Base-by-base conservation (phyloP, 2,329 filamentous ascomycete genomes). In the Knoxdaviesia proteae region DNA sequence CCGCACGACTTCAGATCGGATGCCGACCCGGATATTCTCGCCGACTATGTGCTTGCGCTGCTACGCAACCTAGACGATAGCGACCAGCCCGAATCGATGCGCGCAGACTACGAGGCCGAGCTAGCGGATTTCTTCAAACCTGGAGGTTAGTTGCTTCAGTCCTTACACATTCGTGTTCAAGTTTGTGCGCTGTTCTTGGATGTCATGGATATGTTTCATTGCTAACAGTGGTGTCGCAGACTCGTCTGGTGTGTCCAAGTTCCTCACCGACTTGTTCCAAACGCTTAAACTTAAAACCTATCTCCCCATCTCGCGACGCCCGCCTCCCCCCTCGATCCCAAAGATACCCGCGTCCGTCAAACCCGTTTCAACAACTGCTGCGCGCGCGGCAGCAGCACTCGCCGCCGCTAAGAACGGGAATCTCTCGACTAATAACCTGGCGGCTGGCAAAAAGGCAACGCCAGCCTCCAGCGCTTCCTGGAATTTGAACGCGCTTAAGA, bases 41-140 rank as follows among this genome's bases (percentile, higher is more conserved):
- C 81, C 39, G 83, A 90, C 51, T 90, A 87, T 55, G 78, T 88
- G n/a, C 67, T 87, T 47, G 82, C 80, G 6, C 69, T 90, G 20
- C 61, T 88, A 39, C 20, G 20, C 20, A 71, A 73, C 48, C 49
- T 48, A 43, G 76, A 80, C 47, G 79, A 84, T 49, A 78, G 77
- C 47, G 66, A 74, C 41, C 62, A 69, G 36, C 65, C 68, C 20
- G 20, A 20, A n/a, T 65, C 71, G 20, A 75, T 86, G 43, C 71
- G 74, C 52, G 63, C 68, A 50, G 70, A 80, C 42, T 84, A 80
- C 57, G 67, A 82, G 53, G 66, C 72, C 42, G 78, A 84, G 56
- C 74, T 88, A 36, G 69, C 72, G 3, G 81, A 87, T 54, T 88
- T 88, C 54, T 59, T 88, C 11, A 73, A 73, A 51, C 77, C 84